Percentiles rank a stretch among this genome's conserved stretches.
phyloP scores from a whole-genome alignment of 805 yeast genomes.

The Barnettozyma siamensis region DNA sequence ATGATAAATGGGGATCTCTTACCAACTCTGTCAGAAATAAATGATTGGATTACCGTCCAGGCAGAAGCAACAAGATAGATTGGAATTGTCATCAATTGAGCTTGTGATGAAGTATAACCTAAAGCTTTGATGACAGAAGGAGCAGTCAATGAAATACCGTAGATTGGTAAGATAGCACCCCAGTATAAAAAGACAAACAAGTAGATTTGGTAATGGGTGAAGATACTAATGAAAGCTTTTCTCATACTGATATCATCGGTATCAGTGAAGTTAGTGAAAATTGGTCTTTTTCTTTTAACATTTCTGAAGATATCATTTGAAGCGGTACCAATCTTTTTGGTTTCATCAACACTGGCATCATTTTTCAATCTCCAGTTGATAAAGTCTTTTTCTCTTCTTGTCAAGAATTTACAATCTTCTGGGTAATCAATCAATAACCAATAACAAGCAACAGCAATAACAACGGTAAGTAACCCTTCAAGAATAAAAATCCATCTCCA shows the following conservation, averaged over 20 bases:
- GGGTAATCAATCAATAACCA: constrained; percentile 40
- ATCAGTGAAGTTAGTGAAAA: constrained; percentile 11
- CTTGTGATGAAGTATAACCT: constrained; percentile 34
- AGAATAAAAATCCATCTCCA: constrained; percentile 41
- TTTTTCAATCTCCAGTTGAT: constrained; percentile 20
- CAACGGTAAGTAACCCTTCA: constrained; percentile 24
- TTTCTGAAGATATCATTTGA: constrained; percentile 2
- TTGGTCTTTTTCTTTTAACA: constrained; percentile 9
- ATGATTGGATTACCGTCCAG: constrained; percentile 25
- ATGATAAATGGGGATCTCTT: constrained; percentile 28
- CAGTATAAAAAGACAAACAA: constrained; percentile 25
- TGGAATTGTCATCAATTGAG: constrained; percentile 40
- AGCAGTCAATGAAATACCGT: constrained; percentile 34
- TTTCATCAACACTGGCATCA: constrained; percentile 9
- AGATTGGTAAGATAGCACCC: constrained; percentile 30
- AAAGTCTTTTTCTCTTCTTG: constrained; percentile 28
- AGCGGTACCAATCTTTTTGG: neutral
- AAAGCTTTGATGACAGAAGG: constrained; percentile 36
- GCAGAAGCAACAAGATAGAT: constrained; percentile 32
- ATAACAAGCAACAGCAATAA: constrained; percentile 32
- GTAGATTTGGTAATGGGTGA: constrained; percentile 29
- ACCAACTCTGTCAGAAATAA: constrained; percentile 25
- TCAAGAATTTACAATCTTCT: constrained; percentile 36
- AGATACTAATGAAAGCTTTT: constrained; percentile 18
- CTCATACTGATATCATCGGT: constrained; percentile 12